Base-by-base conservation (phyloP, 768 basidiomycete genomes). In the Sarcodon sp. region DNA sequence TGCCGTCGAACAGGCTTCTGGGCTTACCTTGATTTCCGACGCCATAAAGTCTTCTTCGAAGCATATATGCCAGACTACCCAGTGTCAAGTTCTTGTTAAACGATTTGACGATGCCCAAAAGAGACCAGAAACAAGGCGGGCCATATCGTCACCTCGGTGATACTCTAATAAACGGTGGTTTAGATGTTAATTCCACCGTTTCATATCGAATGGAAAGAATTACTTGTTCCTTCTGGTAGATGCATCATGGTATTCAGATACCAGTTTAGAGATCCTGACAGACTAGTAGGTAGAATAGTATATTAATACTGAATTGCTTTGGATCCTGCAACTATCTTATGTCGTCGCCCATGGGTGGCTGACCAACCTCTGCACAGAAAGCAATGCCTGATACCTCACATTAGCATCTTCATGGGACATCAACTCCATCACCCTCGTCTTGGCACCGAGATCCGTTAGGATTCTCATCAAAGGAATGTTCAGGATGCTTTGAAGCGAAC, bases 61-160 rank as follows among this genome's bases (percentile, higher is more conserved):
- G 57, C 83, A 92, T 56, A 85, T 99, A 35, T 99, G 94, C 75
- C 74, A 82, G 60, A 77, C 81, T 6, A 82, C 87, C 11, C 83
- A 86, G 65, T 99, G 96, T 59, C 79, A 93, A 51, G 77, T 98
- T 45, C 70, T 89, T 43, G 79, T 98, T 6, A 76, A 91, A 36
- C 73, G 80, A 53, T 99, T 98, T 56, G 93, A 99, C 62, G 92
- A 98, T 55, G 80, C 80, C 9, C 81, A 80, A 57, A 92, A 88
- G 61, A 76, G 75, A 45, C 66, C 69, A 8, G 68, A 72, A 21
- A 58, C 64, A 54, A 71, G 72, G 38, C 76, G 76, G 50, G 65
- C 76, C 10, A 72, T 79, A 49, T 69, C 77, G 27, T 72, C 74
- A 6, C 68, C 70, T 1, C 55, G 55, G 52, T 63, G 46, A 43